phyloP scores from a whole-genome alignment of 345 rosid species.

The Arabis alpina region DNA sequence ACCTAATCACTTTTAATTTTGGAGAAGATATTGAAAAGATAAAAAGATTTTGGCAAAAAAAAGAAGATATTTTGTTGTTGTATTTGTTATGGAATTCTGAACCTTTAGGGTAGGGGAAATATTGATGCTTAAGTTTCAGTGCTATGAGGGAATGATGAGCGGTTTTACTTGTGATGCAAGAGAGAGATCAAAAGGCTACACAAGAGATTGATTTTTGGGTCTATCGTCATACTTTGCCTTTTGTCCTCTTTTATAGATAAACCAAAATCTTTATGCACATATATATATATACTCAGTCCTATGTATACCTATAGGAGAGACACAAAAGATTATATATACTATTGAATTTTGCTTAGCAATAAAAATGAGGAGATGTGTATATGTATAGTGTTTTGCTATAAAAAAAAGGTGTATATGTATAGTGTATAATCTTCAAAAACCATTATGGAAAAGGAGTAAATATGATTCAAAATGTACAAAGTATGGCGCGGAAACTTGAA shows the following conservation, averaged over 20 bases:
- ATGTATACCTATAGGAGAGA: background rate
- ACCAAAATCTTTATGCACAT: background rate
- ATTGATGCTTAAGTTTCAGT: conserved; percentile 31
- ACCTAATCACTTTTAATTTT: conserved; percentile 11
- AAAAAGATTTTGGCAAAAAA: background rate
- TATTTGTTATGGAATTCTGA: conserved; percentile 16
- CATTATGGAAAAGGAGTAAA: background rate
- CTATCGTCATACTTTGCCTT: conserved; percentile 12
- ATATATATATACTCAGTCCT: background rate
- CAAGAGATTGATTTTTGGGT: conserved; percentile 7
- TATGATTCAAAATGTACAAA: background rate
- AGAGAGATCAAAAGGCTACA: conserved; percentile 26
- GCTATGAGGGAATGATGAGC: conserved; percentile 28
- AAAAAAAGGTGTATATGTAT: too few relatives aligned
- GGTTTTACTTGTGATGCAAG: conserved; percentile 38
- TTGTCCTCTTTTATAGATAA: conserved; percentile 30
- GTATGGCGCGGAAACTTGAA: background rate
- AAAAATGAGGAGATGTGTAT: too few relatives aligned
- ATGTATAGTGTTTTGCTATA: background rate
- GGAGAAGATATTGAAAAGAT: background rate
- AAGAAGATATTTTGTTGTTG: background rate
- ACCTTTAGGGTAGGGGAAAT: background rate
- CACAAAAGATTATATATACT: background rate
- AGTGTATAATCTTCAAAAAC: background rate
- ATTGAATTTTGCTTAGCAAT: conserved; percentile 2